Evolutionary conservation across 2,329 filamentous ascomycete species (phyloP), one percentile per base, ranked within the genome.

Genomic region (Didymella pomorum): DNA sequence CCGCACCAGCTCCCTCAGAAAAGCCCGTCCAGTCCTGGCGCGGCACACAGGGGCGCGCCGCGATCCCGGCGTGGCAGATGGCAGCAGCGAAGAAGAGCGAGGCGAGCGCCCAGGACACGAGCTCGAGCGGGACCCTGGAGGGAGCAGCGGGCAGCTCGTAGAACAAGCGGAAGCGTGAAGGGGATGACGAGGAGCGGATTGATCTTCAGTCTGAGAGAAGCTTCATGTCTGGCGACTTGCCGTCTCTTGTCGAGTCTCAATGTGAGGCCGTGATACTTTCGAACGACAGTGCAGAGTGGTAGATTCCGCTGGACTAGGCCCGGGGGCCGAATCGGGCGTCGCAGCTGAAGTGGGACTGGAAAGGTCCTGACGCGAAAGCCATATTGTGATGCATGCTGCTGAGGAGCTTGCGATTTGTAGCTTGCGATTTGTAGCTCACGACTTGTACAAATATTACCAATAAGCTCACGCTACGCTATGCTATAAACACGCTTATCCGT

Each of bases 61-160:
- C 80, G 0, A 85, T 85, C 46, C 83, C 83, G 6, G 79, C 79
- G 6, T 85, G 83, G 83, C 83, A 85, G 68, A 76, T 84, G 75
- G 82, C 82, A 0, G 80, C 80, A 31, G 79, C 79, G 63, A 79
- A 80, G 74, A 79, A 75, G 53, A 79, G 75, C 23, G 79, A 82
- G 52, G 74, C 74, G 44, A 26, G 21, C 23, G 7, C 79, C 68
- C 79, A 80, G 65, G 79, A 80, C 43, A 75, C 75, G 2, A 73
- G 69, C 39, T 75, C 73, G 63, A 78, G 74, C 52, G 76, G 75
- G 7, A 76, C 75, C 4, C 68, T 62, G 4, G 74, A 78, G 42
- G 4, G 12, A 4, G 29, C 12, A 14, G 74, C 71, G 12, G 68
- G 62, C 50, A 70, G 68, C 47, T 65, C 73, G 31, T 73, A 71